phyloP scores from a whole-genome alignment of 805 yeast genomes.

The Candida vaughaniae region DNA sequence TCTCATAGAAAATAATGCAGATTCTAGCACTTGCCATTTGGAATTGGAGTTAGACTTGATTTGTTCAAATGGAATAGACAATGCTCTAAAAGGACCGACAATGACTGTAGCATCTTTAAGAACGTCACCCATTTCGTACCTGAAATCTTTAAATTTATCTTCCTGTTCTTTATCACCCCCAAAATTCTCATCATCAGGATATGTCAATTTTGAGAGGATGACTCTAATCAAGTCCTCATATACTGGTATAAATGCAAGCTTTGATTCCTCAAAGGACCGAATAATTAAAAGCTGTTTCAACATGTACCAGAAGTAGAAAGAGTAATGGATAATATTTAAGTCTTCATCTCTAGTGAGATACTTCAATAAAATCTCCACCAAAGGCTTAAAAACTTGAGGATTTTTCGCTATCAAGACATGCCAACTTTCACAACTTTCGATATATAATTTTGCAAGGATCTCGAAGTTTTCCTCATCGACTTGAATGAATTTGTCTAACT shows the following conservation, averaged over 20 bases:
- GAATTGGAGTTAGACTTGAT: slow-evolving; percentile 46
- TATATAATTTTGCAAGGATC: slow-evolving; percentile 71
- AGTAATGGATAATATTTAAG: slow-evolving; percentile 83
- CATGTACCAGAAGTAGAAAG: slow-evolving; percentile 90
- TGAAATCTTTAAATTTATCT: slow-evolving; percentile 88
- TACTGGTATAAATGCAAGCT: slow-evolving; percentile 49
- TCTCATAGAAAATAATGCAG: slow-evolving; percentile 84
- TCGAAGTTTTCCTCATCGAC: slow-evolving; percentile 66
- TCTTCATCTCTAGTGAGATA: slow-evolving; percentile 76
- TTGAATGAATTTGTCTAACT: slow-evolving; percentile 53
- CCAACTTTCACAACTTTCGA: slow-evolving; percentile 96
- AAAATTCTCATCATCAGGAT: slow-evolving; percentile 59
- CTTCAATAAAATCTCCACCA: slow-evolving; percentile 71
- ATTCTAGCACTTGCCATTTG: slow-evolving; percentile 85
- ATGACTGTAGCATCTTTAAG: slow-evolving; percentile 92
- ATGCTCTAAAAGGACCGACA: slow-evolving; percentile 71
- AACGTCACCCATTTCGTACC: slow-evolving; percentile 98
- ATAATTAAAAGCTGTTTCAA: slow-evolving; percentile 69
- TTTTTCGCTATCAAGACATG: slow-evolving; percentile 75
- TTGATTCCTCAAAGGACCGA: slow-evolving; percentile 55
- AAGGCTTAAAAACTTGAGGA: slow-evolving; percentile 64
- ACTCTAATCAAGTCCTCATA: slow-evolving; percentile 59
- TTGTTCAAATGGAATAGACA: slow-evolving; percentile 65
- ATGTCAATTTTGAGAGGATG: slow-evolving; percentile 67
- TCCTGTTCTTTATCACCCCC: slow-evolving; percentile 73